Conservation (phyloP, 2,329 filamentous ascomycete genomes). For the Tolypocladium paradoxum region DNA sequence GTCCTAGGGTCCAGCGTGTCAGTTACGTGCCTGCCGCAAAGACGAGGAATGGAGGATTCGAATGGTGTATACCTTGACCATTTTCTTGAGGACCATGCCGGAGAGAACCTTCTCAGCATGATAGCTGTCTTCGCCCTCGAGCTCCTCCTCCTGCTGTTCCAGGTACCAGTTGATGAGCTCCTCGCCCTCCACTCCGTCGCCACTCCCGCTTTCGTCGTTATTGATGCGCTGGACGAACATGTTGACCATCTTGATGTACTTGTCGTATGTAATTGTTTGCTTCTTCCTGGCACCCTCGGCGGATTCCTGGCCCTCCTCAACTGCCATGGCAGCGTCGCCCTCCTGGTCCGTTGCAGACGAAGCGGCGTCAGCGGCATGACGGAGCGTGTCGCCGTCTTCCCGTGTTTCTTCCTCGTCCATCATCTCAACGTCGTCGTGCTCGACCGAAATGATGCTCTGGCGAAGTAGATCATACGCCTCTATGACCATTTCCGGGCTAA, state of each 20-base stretch:
- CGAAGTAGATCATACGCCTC: constrained; percentile 87
- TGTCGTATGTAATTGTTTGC: constrained; percentile 90
- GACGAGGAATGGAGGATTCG: not conserved
- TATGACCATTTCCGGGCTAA: constrained; percentile 72
- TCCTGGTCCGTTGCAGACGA: constrained; percentile 32
- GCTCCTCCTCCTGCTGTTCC: constrained; percentile 76
- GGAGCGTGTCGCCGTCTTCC: constrained; percentile 35
- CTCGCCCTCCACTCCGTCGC: constrained; percentile 78
- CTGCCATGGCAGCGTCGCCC: constrained; percentile 33
- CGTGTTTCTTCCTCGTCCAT: constrained; percentile 58
- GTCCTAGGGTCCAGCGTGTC: constrained; percentile 50
- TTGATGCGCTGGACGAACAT: constrained; percentile 72
- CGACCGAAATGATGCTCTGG: constrained; percentile 93
- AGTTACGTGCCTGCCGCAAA: constrained; percentile 9
- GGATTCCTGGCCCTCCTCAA: constrained; percentile 23
- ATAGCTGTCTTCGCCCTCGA: constrained; percentile 73
- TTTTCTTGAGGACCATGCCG: constrained; percentile 81
- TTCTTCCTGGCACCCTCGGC: constrained; percentile 40
- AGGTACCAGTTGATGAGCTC: constrained; percentile 81
- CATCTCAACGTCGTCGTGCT: constrained; percentile 94
- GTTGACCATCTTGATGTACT: constrained; percentile 87
- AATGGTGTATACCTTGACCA: constrained; percentile 68
- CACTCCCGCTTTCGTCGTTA: constrained; percentile 64
- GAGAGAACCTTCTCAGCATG: constrained; percentile 63
- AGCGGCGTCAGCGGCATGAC: constrained; percentile 25